Evolutionary conservation across 2,329 filamentous ascomycete species (phyloP).

Genomic region (Aspergillus ibericus): DNA sequence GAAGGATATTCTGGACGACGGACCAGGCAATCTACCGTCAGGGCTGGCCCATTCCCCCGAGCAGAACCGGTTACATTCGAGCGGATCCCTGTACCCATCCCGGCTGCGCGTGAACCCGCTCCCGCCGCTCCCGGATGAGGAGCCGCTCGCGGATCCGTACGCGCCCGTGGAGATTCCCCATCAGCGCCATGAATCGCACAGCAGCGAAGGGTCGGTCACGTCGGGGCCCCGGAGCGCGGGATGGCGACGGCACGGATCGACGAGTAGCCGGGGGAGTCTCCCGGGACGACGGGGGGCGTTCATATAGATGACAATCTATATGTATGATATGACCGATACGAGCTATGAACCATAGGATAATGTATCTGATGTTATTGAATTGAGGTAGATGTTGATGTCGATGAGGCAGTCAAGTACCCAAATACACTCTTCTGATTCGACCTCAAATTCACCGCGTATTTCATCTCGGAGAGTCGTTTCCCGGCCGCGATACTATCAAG

Average conservation of each 20-base stretch:
- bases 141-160: conserved; percentile 15
- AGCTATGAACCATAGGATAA: conserved; percentile 4
- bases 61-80: conserved; percentile 14
- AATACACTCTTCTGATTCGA: conserved; percentile 64
- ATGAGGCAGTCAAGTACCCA: not conserved
- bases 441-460: conserved; percentile 67
- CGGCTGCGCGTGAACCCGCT: conserved; percentile 33
- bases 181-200: conserved; percentile 19
- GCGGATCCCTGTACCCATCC: conserved; percentile 13
- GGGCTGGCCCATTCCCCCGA: not conserved
- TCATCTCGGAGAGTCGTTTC: conserved; percentile 71
- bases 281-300: conserved; percentile 7
- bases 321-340: conserved; percentile 12
- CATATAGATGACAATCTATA: conserved; percentile 8
- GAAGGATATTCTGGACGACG: conserved; percentile 20
- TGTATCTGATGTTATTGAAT: not conserved
- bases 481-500: conserved; percentile 79
- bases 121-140: conserved; percentile 34
- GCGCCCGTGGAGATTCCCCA: conserved; percentile 1
- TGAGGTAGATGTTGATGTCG: not conserved
- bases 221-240: conserved; percentile 24
- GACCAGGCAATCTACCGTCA: not conserved
- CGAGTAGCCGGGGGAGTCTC: conserved; percentile 4
- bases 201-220: conserved; percentile 26
- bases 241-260: conserved; percentile 27